phyloP scores from a whole-genome alignment of 2,329 filamentous ascomycete species.

The Aspergillus sp. region DNA sequence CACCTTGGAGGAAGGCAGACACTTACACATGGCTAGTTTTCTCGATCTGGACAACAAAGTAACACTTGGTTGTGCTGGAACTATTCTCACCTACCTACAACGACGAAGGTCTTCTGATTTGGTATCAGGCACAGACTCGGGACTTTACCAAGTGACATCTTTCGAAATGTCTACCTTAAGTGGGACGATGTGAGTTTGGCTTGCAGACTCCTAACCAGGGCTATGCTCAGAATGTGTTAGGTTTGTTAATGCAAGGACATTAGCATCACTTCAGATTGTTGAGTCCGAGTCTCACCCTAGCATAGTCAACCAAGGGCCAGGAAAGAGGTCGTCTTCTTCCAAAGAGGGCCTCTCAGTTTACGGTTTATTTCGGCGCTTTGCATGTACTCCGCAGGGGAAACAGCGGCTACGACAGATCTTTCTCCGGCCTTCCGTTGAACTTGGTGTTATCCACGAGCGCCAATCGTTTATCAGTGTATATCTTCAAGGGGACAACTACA shows the following conservation, averaged over 20 bases:
- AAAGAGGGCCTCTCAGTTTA: slow-evolving; percentile 85
- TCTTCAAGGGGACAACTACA: slow-evolving; percentile 65
- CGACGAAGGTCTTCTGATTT: slow-evolving; percentile 65
- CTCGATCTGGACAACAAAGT: slow-evolving; percentile 73
- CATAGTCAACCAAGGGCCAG: slow-evolving; percentile 71
- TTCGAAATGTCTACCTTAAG: slow-evolving; percentile 74
- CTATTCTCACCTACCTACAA: slow-evolving; percentile 75
- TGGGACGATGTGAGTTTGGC: slow-evolving; percentile 54
- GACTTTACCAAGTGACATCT: slow-evolving; percentile 60
- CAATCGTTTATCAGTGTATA: slow-evolving; percentile 69
- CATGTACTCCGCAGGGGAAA: slow-evolving; percentile 77
- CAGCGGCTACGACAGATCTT: slow-evolving; percentile 74
- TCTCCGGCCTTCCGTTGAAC: slow-evolving; percentile 71
- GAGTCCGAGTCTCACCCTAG: slow-evolving; percentile 81
- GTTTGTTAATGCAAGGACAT: slow-evolving; percentile 78
- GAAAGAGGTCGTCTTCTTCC: slow-evolving; percentile 58
- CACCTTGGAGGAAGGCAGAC: slow-evolving; percentile 59
- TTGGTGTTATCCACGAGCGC: slow-evolving; percentile 67
- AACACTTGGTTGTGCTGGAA: slow-evolving; percentile 84
- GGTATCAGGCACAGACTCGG: slow-evolving; percentile 57
- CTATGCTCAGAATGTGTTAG: slow-evolving; percentile 46
- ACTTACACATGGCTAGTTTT: slow-evolving; percentile 67
- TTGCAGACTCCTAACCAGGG: background rate
- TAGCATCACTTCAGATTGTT: slow-evolving; percentile 81
- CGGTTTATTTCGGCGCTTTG: slow-evolving; percentile 74